Conservation (phyloP, 2,329 filamentous ascomycete species). For the Microdochium nivale region DNA sequence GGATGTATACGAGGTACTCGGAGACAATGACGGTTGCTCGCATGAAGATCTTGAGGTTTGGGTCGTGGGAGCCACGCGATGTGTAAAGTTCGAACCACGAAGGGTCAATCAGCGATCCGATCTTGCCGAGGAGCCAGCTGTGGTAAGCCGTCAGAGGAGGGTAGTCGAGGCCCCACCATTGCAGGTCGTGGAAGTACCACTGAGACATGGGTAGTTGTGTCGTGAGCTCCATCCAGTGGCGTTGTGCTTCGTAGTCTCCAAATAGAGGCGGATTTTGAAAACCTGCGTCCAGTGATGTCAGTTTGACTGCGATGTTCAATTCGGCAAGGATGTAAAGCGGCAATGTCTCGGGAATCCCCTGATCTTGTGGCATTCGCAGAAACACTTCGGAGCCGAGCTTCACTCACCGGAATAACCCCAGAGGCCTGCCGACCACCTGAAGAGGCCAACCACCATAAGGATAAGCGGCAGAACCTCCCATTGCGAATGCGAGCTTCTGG, state of each 20-base stretch:
- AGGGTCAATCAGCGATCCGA: constrained; percentile 71
- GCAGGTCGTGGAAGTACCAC: constrained; percentile 96
- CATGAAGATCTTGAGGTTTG: constrained; percentile 87
- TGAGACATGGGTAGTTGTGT: constrained; percentile 80
- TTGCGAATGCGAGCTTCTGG: constrained; percentile 74
- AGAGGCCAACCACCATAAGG: constrained; percentile 82
- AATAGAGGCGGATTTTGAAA: constrained; percentile 80
- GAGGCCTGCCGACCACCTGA: constrained; percentile 83
- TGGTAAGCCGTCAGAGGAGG: constrained; percentile 97
- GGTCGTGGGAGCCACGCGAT: constrained; percentile 75
- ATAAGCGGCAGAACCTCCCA: constrained; percentile 87
- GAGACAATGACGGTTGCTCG: constrained; percentile 82
- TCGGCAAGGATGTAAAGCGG: not conserved
- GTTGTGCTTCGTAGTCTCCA: constrained; percentile 94
- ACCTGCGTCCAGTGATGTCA: constrained; percentile 36
- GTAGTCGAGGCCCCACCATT: constrained; percentile 98
- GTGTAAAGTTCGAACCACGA: constrained; percentile 80
- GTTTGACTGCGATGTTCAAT: not conserved
- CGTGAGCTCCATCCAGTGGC: constrained; percentile 98
- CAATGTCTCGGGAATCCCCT: not conserved
- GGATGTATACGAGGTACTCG: constrained; percentile 84
- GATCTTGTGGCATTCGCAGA: not conserved
- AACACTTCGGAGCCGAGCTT: not conserved
- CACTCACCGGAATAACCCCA: constrained; percentile 86
- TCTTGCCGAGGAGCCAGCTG: constrained; percentile 86